Base-by-base conservation (phyloP, 1,284 basidiomycete species). In the Nidula niveotomentosa region DNA sequence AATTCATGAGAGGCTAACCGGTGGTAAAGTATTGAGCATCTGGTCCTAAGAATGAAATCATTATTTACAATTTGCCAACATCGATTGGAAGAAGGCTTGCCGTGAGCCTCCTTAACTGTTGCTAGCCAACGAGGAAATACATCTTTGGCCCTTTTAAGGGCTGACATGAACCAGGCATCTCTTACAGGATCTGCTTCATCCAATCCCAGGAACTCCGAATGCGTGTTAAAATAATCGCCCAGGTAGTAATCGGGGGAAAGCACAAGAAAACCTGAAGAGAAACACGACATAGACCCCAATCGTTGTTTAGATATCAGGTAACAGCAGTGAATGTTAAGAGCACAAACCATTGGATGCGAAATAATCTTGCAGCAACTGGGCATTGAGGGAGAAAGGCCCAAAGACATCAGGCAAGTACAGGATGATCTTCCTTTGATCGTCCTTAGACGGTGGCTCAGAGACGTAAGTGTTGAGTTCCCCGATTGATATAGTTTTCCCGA, bases 171-270 rank as follows among this genome's bases (percentile, higher is more conserved):
- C 76, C 78, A 81, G 0, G 61, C 59, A 6, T 60, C 49, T 35
- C 66, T 59, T 53, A 72, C 66, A 51, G 75, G 78, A 17, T 59
- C 69, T 7, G 68, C 62, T 48, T 75, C 54, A 12, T 55, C 17
- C 13, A 41, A 41, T 17, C 39, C 39, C 4, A 30, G 30, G 13
- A 13, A 12, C 5, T 41, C 65, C 34, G 63, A 62, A 6, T 66
- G 59, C 12, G 70, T 63, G 9, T 64, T 51, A 6, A 79, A 53
- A 7, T 57, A 52, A 69, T 81, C 77, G 9, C 80, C 80, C 56
- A 80, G 70, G 62, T 82, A 80, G 63, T 80, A 83, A 53, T 82
- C 80, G 36, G 73, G 60, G 1, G 77, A 78, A 13, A 80, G 65
- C 3, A 83, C 78, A 35, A 66, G 66, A 57, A 73, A 81, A 5